Percentiles rank a stretch among this genome's conserved stretches.
Evolutionary conservation across 768 basidiomycete species (phyloP).

Genomic region (Mycena crocata): DNA sequence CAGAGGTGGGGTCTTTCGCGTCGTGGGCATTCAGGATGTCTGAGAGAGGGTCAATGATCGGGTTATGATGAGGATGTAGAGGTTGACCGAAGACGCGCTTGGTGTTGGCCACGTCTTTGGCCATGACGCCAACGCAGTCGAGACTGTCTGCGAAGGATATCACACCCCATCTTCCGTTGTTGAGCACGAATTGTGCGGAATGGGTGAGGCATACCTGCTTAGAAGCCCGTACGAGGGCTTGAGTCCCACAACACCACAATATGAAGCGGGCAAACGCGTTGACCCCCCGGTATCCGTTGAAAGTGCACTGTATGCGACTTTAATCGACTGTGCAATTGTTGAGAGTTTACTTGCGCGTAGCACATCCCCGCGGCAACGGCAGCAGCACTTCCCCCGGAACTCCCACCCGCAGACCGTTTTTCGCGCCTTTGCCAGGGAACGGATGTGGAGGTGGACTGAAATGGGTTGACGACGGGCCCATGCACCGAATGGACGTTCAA

Average conservation of each 20-base stretch:
- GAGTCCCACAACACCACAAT: conserved; percentile 91
- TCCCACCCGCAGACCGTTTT: conserved; percentile 85
- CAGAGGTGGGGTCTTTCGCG: conserved; percentile 79
- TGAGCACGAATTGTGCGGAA: not conserved
- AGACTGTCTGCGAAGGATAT: conserved; percentile 95
- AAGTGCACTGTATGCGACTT: conserved; percentile 68
- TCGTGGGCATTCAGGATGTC: conserved; percentile 71
- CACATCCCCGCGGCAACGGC: conserved; percentile 90
- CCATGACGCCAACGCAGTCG: conserved; percentile 92
- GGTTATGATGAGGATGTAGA: not conserved
- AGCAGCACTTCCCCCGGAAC: conserved; percentile 95
- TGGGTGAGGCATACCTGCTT: conserved; percentile 67
- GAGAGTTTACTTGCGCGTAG: conserved; percentile 70
- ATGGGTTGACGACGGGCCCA: conserved; percentile 86
- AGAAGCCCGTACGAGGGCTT: conserved; percentile 96
- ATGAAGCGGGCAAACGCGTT: conserved; percentile 91
- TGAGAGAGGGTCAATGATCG: conserved; percentile 29
- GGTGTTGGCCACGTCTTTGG: conserved; percentile 60
- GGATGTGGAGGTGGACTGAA: conserved; percentile 43
- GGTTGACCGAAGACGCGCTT: conserved; percentile 72
- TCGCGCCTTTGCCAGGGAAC: conserved; percentile 46
- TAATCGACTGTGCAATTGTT: not conserved
- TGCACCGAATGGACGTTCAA: conserved; percentile 79
- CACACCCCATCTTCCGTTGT: conserved; percentile 79
- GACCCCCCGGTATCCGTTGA: conserved; percentile 98